A percentile compares a stretch with the other conserved stretches of the same genome.
phyloP scores from a whole-genome alignment of 805 yeast species.

The Candida qinlingensis region DNA sequence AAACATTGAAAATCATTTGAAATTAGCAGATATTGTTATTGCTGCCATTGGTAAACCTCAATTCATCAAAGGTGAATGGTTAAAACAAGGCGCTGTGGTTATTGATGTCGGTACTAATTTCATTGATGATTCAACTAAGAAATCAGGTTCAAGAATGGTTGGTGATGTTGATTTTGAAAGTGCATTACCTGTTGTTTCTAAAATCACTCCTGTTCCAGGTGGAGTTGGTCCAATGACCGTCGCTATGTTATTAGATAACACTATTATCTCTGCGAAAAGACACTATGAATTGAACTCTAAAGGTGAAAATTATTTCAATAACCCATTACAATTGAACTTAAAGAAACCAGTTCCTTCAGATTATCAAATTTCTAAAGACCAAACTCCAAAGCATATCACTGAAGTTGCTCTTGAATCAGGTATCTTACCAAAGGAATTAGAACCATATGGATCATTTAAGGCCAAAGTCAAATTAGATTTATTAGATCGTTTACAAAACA shows the following conservation, averaged over 20 bases:
- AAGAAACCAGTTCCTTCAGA: slow-evolving; percentile 74
- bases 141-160: slow-evolving; percentile 64
- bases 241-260: slow-evolving; percentile 73
- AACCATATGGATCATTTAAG: slow-evolving; percentile 69
- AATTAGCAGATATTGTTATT: slow-evolving; percentile 68
- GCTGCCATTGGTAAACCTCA: slow-evolving; percentile 71
- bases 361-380: slow-evolving; percentile 70
- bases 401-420: slow-evolving; percentile 68
- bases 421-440: slow-evolving; percentile 60
- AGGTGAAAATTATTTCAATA: slow-evolving; percentile 14
- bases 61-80: slow-evolving; percentile 71
- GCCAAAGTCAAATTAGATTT: slow-evolving; percentile 67
- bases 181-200: slow-evolving; percentile 49
- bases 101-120: slow-evolving; percentile 84
- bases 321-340: slow-evolving; percentile 54
- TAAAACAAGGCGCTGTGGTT: slow-evolving; percentile 60
- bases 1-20: slow-evolving; percentile 44
- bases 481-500: slow-evolving; percentile 54
- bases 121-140: slow-evolving; percentile 57
- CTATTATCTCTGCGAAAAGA: slow-evolving; percentile 60
- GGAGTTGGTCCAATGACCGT: slow-evolving; percentile 94
- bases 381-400: slow-evolving; percentile 62
- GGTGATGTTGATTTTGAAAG: slow-evolving; percentile 72
- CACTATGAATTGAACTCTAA: slow-evolving; percentile 24
- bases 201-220: slow-evolving; percentile 82